phyloP scores from a whole-genome alignment of 1,139 yeast species.

The Magnusiomyces suaveolens region DNA sequence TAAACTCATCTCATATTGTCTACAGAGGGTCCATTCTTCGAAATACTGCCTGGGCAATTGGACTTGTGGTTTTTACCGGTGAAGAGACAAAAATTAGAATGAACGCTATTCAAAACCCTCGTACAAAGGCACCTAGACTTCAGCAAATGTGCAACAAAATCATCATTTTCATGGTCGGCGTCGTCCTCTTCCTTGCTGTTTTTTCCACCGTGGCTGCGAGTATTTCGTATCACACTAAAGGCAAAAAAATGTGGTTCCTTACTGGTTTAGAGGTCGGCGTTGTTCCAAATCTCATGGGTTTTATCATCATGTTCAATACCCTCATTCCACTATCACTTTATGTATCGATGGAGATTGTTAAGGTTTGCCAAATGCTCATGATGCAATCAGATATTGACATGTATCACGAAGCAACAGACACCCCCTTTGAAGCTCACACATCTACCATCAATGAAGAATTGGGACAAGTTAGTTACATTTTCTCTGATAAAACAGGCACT shows the following conservation, averaged over 20 bases:
- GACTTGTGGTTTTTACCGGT: slow-evolving; percentile 84
- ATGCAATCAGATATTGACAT: slow-evolving; percentile 88
- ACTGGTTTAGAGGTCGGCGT: slow-evolving; percentile 67
- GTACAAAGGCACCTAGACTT: slow-evolving; percentile 87
- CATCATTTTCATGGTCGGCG: slow-evolving; percentile 76
- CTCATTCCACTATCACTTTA: slow-evolving; percentile 89
- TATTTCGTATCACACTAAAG: slow-evolving; percentile 39
- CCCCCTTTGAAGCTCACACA: slow-evolving; percentile 91
- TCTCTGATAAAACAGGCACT: slow-evolving; percentile 96
- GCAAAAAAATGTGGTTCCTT: slow-evolving; percentile 57
- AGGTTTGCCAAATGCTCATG: slow-evolving; percentile 70
- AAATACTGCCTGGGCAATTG: slow-evolving; percentile 65
- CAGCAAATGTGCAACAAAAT: slow-evolving; percentile 75
- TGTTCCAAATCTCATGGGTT: slow-evolving; percentile 89
- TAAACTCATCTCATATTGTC: slow-evolving; percentile 70
- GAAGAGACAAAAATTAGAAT: slow-evolving; percentile 92
- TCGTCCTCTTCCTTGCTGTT: slow-evolving; percentile 64
- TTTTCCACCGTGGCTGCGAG: slow-evolving; percentile 78
- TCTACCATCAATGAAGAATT: slow-evolving; percentile 92
- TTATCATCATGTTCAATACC: slow-evolving; percentile 93
- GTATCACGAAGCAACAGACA: slow-evolving; percentile 76
- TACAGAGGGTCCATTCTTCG: slow-evolving; percentile 85
- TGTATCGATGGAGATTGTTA: slow-evolving; percentile 93
- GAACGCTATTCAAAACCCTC: slow-evolving; percentile 84
- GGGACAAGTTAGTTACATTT: slow-evolving; percentile 91